phyloP scores from a whole-genome alignment of 2,329 filamentous ascomycete genomes.

The Talaromyces sp. region DNA sequence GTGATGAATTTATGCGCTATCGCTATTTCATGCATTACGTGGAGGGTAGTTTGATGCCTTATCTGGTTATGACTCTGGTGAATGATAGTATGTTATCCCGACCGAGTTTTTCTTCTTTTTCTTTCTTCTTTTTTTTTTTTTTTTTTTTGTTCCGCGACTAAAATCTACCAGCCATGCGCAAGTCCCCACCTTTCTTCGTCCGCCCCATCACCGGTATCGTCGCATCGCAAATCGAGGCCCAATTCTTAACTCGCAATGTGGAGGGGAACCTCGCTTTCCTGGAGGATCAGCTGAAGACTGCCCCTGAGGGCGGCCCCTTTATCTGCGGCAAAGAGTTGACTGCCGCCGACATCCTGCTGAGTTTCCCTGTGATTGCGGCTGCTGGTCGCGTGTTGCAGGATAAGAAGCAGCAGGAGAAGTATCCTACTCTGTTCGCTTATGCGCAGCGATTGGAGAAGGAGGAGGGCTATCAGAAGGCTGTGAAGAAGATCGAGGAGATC shows the following conservation, averaged over 20 bases:
- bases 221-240: constrained; percentile 47
- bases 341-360: constrained; percentile 52
- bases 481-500: constrained; percentile 44
- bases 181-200: constrained; percentile 65
- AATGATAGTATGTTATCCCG: constrained; percentile 52
- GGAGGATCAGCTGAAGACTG: constrained; percentile 48
- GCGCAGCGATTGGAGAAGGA: constrained; percentile 38
- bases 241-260: constrained; percentile 45
- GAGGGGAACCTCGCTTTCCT: constrained; percentile 48
- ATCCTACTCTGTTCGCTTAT: constrained; percentile 43
- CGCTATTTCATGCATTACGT: constrained; percentile 78
- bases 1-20: constrained; percentile 63
- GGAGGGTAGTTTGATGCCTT: constrained; percentile 80
- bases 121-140: background rate
- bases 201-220: constrained; percentile 64
- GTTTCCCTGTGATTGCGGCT: constrained; percentile 48
- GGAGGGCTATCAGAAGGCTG: constrained; percentile 44
- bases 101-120: background rate
- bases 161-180: constrained; percentile 20
- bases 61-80: constrained; percentile 67
- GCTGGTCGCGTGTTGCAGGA: constrained; percentile 36
- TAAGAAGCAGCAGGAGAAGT: constrained; percentile 37
- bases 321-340: constrained; percentile 49
- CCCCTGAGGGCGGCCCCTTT: constrained; percentile 42
- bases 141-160: background rate